These are phyloP conservation scores for Globisporangium iwayamae DNA, from an alignment of 352 stramenopile genomes.

Conservation along the genomic window DNA sequence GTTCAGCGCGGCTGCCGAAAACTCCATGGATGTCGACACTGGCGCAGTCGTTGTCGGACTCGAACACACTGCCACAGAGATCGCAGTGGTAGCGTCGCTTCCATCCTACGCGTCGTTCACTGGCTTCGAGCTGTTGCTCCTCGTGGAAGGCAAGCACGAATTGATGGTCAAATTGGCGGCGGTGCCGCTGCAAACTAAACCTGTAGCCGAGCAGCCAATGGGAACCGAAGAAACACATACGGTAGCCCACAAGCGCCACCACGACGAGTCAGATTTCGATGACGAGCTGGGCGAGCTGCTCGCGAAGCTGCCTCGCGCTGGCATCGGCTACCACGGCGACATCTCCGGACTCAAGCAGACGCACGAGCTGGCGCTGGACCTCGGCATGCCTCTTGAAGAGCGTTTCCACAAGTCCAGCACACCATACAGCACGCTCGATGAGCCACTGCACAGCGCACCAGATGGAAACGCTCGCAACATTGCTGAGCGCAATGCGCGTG, in stretches of 20 bases:
- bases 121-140: constrained; percentile 39
- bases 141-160: constrained; percentile 56
- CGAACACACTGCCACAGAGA: constrained; percentile 31
- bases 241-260: constrained; percentile 43
- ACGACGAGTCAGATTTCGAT: constrained; percentile 49
- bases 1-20: constrained; percentile 13
- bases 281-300: constrained; percentile 59
- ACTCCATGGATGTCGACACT: constrained; percentile 32
- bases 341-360: constrained; percentile 52
- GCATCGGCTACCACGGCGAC: constrained; percentile 77
- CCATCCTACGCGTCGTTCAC: constrained; percentile 52
- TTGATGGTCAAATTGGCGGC: constrained; percentile 36
- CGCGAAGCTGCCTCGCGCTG: constrained; percentile 61
- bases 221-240: constrained; percentile 7
- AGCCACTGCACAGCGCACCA: constrained; percentile 40
- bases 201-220: not conserved
- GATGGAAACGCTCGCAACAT: constrained; percentile 24
- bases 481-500: constrained; percentile 11
- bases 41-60: constrained; percentile 35
- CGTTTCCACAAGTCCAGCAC: constrained; percentile 82
- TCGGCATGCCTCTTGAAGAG: constrained; percentile 46
- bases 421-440: constrained; percentile 68
- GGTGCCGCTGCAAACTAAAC: not conserved
- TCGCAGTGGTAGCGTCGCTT: constrained; percentile 48
- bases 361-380: constrained; percentile 46